Percentiles rank a stretch among this genome's conserved stretches.
Evolutionary conservation across 371 early-diverging fungal species (phyloP).

Genomic region (Mucor sp.): DNA sequence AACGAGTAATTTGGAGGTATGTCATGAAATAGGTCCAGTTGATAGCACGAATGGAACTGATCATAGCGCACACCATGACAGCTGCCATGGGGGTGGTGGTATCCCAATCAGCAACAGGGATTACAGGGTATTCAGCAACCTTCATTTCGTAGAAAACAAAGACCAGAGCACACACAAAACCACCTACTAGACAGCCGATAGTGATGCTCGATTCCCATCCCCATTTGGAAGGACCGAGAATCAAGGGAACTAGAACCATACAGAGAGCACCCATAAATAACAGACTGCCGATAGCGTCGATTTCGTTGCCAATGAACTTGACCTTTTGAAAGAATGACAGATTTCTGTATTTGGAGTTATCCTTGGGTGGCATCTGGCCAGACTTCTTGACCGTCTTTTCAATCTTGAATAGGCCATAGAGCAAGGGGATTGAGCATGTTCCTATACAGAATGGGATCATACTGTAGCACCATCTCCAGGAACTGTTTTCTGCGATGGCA

Average conservation of each 20-base stretch:
- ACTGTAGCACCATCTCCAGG: conserved; percentile 35
- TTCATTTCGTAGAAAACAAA: conserved; percentile 47
- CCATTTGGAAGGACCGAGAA: conserved; percentile 41
- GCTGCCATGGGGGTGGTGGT: conserved; percentile 47
- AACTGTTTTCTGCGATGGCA: conserved; percentile 13
- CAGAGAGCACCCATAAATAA: conserved; percentile 45
- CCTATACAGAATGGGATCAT: conserved; percentile 27
- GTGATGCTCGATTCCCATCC: conserved; percentile 38
- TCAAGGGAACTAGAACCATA: conserved; percentile 46
- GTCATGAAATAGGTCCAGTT: conserved; percentile 45
- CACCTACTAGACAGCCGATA: conserved; percentile 24
- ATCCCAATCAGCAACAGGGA: conserved; percentile 49
- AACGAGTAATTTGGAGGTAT: conserved; percentile 52
- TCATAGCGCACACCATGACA: conserved; percentile 37
- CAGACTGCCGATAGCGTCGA: conserved; percentile 46
- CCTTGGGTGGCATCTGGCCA: conserved; percentile 11
- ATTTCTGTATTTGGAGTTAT: neutral
- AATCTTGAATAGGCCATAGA: conserved; percentile 18
- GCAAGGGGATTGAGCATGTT: conserved; percentile 21
- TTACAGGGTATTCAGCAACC: conserved; percentile 42
- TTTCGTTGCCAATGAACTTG: conserved; percentile 36
- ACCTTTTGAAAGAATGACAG: conserved; percentile 8
- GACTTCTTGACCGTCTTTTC: conserved; percentile 21
- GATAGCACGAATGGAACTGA: conserved; percentile 42
- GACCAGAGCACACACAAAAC: conserved; percentile 27